Evolutionary conservation across 805 yeast genomes (phyloP).

Genomic region (Blastobotrys robertii): DNA sequence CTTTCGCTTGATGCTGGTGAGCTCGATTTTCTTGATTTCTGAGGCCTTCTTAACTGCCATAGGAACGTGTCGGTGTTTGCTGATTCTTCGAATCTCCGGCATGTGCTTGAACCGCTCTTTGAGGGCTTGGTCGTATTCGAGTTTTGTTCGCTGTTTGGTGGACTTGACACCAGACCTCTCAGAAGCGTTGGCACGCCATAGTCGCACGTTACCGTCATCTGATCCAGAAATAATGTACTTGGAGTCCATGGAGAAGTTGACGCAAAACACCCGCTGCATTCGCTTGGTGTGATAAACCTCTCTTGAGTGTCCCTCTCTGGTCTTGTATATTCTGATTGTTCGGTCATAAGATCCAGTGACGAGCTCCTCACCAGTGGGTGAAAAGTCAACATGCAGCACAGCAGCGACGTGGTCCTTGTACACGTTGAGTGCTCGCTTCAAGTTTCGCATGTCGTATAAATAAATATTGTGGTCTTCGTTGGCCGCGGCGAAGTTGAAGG

Average conservation of each 20-base stretch:
- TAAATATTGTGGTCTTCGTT: slow-evolving; percentile 93
- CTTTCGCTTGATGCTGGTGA: slow-evolving; percentile 63
- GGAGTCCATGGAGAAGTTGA: slow-evolving; percentile 80
- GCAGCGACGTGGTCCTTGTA: slow-evolving; percentile 95
- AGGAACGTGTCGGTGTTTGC: slow-evolving; percentile 90
- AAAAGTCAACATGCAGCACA: slow-evolving; percentile 86
- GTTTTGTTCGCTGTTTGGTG: slow-evolving; percentile 64
- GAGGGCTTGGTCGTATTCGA: slow-evolving; percentile 85
- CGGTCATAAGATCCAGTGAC: slow-evolving; percentile 95
- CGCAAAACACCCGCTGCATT: slow-evolving; percentile 90
- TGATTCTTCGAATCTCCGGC: slow-evolving; percentile 90
- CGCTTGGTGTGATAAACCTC: slow-evolving; percentile 95
- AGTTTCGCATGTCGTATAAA: slow-evolving; percentile 92
- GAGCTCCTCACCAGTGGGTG: slow-evolving; percentile 94
- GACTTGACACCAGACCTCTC: slow-evolving; percentile 78
- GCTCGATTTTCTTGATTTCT: slow-evolving; percentile 72
- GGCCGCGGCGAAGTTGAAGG: slow-evolving; percentile 84
- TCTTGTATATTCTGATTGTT: slow-evolving; percentile 71
- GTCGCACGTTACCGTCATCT: slow-evolving; percentile 89
- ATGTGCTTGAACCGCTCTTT: slow-evolving; percentile 87
- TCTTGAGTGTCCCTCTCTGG: slow-evolving; percentile 80
- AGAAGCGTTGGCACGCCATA: slow-evolving; percentile 86
- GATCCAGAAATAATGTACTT: slow-evolving; percentile 82
- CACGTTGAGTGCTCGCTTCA: slow-evolving; percentile 71
- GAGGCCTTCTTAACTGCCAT: slow-evolving; percentile 76